Conservation (phyloP, 108 stramenopile genomes). For the Pelagomonas calceolata region DNA sequence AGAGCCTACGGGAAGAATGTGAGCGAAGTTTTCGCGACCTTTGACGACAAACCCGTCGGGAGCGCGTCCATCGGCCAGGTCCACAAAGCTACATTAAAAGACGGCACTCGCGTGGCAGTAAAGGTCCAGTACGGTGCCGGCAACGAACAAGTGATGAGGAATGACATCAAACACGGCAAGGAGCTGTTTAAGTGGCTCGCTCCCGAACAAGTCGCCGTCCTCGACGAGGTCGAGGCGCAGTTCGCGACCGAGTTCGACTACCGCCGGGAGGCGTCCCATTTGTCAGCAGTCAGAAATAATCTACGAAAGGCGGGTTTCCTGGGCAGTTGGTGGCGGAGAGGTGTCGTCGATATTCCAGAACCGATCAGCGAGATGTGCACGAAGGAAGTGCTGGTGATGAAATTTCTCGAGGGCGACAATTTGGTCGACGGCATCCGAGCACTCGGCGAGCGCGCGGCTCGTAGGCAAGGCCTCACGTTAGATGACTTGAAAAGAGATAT, state of each 20-base stretch:
- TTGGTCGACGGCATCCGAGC: constrained; percentile 50
- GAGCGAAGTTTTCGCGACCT: constrained; percentile 53
- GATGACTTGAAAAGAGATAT: neutral
- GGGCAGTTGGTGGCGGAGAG: neutral
- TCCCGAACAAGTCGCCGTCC: constrained; percentile 66
- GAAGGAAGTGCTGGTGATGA: constrained; percentile 66
- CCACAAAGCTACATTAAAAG: constrained; percentile 5
- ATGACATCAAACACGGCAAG: no score
- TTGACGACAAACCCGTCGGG: constrained; percentile 16
- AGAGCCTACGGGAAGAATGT: constrained; percentile 43
- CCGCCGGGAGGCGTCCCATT: constrained; percentile 50
- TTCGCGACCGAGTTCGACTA: constrained; percentile 92
- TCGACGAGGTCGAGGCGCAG: constrained; percentile 77
- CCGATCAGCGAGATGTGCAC: constrained; percentile 56
- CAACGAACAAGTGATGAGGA: no score
- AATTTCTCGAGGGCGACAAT: constrained; percentile 61
- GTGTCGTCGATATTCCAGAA: constrained; percentile 38
- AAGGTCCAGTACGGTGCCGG: constrained; percentile 13
- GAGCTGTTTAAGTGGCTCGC: constrained; percentile 47
- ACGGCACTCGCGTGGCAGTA: constrained; percentile 15
- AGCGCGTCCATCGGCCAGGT: constrained; percentile 21
- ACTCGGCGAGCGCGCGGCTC: constrained; percentile 44
- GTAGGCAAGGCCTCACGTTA: constrained; percentile 31
- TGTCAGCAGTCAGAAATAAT: constrained; percentile 53
- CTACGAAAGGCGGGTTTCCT: constrained; percentile 46